Evolutionary conservation across 306 rosid species (phyloP), one percentile per base, ranked within the genome.

Genomic region (Cucurbita ficifolia): DNA sequence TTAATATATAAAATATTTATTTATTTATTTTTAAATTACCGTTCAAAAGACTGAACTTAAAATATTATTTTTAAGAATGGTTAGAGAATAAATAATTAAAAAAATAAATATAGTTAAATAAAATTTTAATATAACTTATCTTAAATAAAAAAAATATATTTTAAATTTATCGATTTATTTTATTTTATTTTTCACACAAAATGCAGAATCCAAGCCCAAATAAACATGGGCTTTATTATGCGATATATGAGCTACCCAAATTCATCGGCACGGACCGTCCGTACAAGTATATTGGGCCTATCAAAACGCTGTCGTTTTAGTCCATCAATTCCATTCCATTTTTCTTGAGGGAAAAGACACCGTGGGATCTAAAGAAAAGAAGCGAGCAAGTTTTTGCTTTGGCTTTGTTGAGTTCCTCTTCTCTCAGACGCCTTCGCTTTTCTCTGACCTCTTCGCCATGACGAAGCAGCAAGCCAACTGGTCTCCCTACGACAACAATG

Each of bases 401-500:
- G 1, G 60, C 57, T 38, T 50, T 16, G 43, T 14, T 33, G 29
- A 24, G 78, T 75, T 49, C 69, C 46, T 36, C 75, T 70, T 55
- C 69, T n/a, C 46, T 64, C 77, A 5, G 49, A 61, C 33, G 51
- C 70, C 1, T 24, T 73, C 77, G n/a, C 62, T 69, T 62, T 39
- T 70, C 35, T 63, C 59, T 56, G 58, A 35, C 72, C 10, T 36
- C 13, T 62, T 55, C 61, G 75, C 87, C 82, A 94, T 89, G 97
- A 77, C 90, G 4, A 94, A 91, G 76, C 85, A 94, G 63, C 95
- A 89, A 1, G 88, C 97, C 14, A 90, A 90, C 76, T 92, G 96
- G 96, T 90, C 96, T 38, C 98, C 98, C 9, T 92, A 92, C 75
- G 98, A 92, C 84, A 90, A 90, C 86, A 92, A 92, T 82, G 96